Evolutionary conservation across 1,139 yeast species (phyloP).

Genomic region (Taphrina flavorubra): DNA sequence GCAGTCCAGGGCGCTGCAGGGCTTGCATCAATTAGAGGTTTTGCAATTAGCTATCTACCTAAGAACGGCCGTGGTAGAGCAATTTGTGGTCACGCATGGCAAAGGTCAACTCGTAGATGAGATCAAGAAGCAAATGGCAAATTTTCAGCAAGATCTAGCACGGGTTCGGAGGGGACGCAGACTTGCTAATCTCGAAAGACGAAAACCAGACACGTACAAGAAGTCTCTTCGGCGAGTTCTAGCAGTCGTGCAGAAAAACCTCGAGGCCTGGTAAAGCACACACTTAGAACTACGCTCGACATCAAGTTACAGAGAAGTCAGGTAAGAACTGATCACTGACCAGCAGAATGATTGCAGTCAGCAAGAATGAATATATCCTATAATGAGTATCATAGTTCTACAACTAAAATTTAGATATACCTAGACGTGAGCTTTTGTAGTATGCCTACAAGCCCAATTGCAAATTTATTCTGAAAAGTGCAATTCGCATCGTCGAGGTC

Average conservation of each 20-base stretch:
- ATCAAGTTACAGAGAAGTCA: no score
- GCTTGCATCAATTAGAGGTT: not conserved
- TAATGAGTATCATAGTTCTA: no score
- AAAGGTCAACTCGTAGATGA: not conserved
- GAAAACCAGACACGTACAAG: not conserved
- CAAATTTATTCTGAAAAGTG: no score
- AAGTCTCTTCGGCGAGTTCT: not conserved
- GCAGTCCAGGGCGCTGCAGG: not conserved
- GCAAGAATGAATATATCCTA: no score
- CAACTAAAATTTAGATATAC: no score
- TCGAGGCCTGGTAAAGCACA: not conserved
- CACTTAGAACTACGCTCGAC: no score
- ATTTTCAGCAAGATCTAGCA: conserved; percentile 12
- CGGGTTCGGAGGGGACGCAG: not conserved
- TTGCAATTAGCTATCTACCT: not conserved
- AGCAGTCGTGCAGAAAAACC: not conserved
- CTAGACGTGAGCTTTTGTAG: no score
- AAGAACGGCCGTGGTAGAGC: not conserved
- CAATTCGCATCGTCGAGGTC: no score
- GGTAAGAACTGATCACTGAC: no score
- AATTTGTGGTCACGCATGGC: conserved; percentile 7
- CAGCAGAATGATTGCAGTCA: no score
- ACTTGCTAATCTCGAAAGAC: not conserved
- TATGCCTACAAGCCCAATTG: no score
- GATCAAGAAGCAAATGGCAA: not conserved